Conservation (phyloP, 1,139 yeast genomes). For the Pichia sp. region DNA sequence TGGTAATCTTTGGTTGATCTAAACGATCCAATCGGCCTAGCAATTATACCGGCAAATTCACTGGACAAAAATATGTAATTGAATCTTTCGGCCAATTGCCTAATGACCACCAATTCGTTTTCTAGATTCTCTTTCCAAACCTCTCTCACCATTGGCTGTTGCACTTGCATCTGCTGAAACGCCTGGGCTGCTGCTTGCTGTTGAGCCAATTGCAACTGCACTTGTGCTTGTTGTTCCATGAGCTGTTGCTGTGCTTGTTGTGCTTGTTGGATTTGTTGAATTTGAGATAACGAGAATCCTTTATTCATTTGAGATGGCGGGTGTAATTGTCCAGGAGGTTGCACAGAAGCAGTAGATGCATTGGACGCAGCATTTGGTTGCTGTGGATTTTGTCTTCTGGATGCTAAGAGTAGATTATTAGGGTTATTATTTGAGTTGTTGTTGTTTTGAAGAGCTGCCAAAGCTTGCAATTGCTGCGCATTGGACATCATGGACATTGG, state of each 20-base stretch:
- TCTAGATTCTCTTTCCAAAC: conserved; percentile 88
- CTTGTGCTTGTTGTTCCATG: too few species aligned
- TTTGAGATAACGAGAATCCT: too few species aligned
- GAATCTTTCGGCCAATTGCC: conserved; percentile 63
- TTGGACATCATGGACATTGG: background rate
- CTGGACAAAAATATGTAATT: conserved; percentile 74
- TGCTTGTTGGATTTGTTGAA: too few species aligned
- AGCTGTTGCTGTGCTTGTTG: too few species aligned
- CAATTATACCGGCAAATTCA: conserved; percentile 93
- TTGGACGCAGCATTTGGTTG: too few species aligned
- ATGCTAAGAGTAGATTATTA: too few species aligned
- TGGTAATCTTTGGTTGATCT: conserved; percentile 88
- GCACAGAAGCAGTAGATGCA: too few species aligned
- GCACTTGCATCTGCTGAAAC: conserved; percentile 1
- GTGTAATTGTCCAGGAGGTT: too few species aligned
- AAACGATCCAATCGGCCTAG: conserved; percentile 95
- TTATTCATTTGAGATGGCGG: too few species aligned
- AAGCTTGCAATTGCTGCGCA: background rate
- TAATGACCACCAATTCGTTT: conserved; percentile 66
- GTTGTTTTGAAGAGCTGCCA: background rate
- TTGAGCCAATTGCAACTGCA: background rate
- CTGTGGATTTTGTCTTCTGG: too few species aligned
- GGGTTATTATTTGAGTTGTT: too few species aligned
- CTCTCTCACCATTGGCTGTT: conserved; percentile 42
- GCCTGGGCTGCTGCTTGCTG: conserved; percentile 1